Conservation (phyloP, 73 alveolate species). For the Paramecium biaurelia region DNA sequence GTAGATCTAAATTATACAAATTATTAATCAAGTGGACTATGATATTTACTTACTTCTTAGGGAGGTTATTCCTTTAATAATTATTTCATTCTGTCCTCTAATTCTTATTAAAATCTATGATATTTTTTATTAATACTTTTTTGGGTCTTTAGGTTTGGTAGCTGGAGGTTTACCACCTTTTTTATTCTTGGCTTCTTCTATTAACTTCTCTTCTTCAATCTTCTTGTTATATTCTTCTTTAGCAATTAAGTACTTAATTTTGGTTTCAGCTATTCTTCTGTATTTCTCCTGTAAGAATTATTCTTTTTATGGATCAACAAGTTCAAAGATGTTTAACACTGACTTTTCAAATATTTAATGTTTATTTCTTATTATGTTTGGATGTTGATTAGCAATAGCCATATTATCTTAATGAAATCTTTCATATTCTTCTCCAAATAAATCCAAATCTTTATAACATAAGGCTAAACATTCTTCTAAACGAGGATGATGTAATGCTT, state of each 20-base stretch:
- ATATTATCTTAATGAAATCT: constrained; percentile 48
- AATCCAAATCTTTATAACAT: constrained; percentile 43
- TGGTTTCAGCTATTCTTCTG: constrained; percentile 33
- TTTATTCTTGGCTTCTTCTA: constrained; percentile 51
- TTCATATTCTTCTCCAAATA: constrained; percentile 49
- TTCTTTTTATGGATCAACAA: constrained; percentile 23
- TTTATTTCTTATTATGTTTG: not conserved
- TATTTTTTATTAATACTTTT: not conserved
- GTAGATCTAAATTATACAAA: not conserved
- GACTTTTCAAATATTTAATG: constrained; percentile 48
- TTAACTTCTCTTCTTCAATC: constrained; percentile 54
- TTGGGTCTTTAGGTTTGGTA: constrained; percentile 57
- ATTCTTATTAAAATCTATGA: constrained; percentile 9
- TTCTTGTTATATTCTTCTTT: constrained; percentile 60
- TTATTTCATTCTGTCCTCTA: constrained; percentile 58
- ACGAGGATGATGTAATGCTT: constrained; percentile 61
- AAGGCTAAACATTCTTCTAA: constrained; percentile 30
- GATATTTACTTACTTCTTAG: not conserved
- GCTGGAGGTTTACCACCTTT: constrained; percentile 62
- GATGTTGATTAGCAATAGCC: constrained; percentile 47
- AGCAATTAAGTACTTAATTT: constrained; percentile 20
- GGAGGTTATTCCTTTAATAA: constrained; percentile 29
- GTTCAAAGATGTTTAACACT: constrained; percentile 11
- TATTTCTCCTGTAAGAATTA: constrained; percentile 17
- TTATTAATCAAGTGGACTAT: constrained; percentile 2